Conservation (phyloP, 805 yeast genomes). For the Cyberlindnera japonica region DNA sequence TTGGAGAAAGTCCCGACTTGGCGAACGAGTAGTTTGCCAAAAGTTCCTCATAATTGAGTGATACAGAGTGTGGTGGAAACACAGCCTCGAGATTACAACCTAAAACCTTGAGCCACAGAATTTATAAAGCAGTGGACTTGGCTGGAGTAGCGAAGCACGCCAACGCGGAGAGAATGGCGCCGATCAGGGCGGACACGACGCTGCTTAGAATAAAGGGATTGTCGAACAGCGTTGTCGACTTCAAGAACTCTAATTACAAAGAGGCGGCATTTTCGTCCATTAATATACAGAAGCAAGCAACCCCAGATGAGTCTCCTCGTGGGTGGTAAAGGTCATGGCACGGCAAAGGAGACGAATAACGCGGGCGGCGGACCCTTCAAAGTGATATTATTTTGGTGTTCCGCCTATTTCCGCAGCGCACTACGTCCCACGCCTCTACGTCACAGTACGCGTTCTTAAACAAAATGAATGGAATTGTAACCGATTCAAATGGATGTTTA, state of each 20-base stretch:
- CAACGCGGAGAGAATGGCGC: slow-evolving; percentile 1
- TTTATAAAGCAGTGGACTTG: not conserved
- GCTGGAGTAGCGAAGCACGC: slow-evolving; percentile 5
- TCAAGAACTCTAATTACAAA: no score
- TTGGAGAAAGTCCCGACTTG: slow-evolving; percentile 1
- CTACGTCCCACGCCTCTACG: no score
- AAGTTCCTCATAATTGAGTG: not conserved
- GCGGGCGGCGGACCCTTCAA: no score
- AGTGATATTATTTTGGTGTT: no score
- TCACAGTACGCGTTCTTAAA: not conserved
- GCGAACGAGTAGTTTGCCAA: slow-evolving; percentile 3
- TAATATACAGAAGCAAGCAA: no score
- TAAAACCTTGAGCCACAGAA: slow-evolving; percentile 4
- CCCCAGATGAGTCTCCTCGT: no score
- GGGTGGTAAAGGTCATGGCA: no score
- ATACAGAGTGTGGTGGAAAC: slow-evolving; percentile 7
- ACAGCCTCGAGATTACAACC: slow-evolving; percentile 1
- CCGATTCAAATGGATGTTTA: not conserved
- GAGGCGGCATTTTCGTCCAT: no score
- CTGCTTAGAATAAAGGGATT: no score
- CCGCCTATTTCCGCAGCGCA: no score
- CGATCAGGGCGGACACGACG: not conserved
- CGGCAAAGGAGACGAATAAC: no score
- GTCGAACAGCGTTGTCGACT: not conserved
- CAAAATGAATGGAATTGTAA: not conserved